These are phyloP conservation scores for Termitomyces sp. DNA, from an alignment of 1,284 basidiomycete species.

Conservation along the genomic window DNA sequence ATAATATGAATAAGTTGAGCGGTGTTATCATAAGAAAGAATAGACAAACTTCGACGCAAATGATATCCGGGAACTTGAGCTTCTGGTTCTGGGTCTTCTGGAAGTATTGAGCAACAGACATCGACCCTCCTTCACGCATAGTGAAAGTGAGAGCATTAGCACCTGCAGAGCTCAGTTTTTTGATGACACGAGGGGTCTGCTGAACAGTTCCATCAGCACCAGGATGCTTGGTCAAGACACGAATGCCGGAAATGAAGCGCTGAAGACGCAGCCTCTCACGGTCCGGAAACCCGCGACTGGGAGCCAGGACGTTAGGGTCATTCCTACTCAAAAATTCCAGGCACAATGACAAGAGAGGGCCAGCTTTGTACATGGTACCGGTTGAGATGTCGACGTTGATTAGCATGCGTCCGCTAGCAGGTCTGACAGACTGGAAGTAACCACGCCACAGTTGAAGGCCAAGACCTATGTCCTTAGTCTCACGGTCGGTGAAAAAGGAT, in stretches of 20 bases:
- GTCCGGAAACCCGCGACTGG: slow-evolving; percentile 45
- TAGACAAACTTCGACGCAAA: slow-evolving; percentile 58
- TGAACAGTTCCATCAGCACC: slow-evolving; percentile 32
- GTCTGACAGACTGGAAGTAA: slow-evolving; percentile 73
- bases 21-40: neutral
- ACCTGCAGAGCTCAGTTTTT: slow-evolving; percentile 46
- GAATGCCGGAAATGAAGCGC: slow-evolving; percentile 55
- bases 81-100: slow-evolving; percentile 41
- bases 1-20: neutral
- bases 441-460: slow-evolving; percentile 71
- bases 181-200: slow-evolving; percentile 47
- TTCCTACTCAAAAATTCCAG: slow-evolving; percentile 47
- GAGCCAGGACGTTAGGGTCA: slow-evolving; percentile 39
- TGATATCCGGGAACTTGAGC: slow-evolving; percentile 50
- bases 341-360: slow-evolving; percentile 46
- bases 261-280: slow-evolving; percentile 57
- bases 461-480: slow-evolving; percentile 58
- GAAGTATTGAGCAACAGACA: slow-evolving; percentile 64
- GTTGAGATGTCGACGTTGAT: slow-evolving; percentile 79
- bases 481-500: slow-evolving; percentile 68
- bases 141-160: slow-evolving; percentile 50
- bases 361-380: slow-evolving; percentile 65
- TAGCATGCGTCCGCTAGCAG: slow-evolving; percentile 59
- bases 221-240: slow-evolving; percentile 40
- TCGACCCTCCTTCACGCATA: slow-evolving; percentile 46